phyloP scores from a whole-genome alignment of 1,284 basidiomycete genomes.

The Psilocybe mexicana region DNA sequence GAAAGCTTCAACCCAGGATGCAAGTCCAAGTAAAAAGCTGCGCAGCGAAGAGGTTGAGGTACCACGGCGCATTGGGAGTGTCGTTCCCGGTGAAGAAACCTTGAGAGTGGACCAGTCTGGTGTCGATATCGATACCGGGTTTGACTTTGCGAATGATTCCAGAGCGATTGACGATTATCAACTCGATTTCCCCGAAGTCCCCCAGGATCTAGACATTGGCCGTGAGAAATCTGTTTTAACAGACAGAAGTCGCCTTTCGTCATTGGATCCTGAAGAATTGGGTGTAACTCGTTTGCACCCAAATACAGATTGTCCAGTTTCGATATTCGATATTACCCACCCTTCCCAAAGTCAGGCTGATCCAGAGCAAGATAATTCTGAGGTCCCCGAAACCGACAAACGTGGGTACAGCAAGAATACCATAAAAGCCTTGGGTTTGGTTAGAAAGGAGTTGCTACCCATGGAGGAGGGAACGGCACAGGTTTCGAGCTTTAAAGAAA shows the following conservation, averaged over 20 bases:
- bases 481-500: constrained; percentile 70
- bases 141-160: constrained; percentile 60
- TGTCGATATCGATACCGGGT: constrained; percentile 48
- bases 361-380: constrained; percentile 40
- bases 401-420: constrained; percentile 88
- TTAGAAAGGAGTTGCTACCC: constrained; percentile 76
- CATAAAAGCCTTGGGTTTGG: constrained; percentile 82
- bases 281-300: constrained; percentile 60
- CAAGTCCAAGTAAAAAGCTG: constrained; percentile 61
- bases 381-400: constrained; percentile 42
- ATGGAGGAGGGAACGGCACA: constrained; percentile 51
- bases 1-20: constrained; percentile 52
- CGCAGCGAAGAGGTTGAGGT: constrained; percentile 67
- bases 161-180: constrained; percentile 63
- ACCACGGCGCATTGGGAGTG: constrained; percentile 62
- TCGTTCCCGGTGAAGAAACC: constrained; percentile 58
- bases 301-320: constrained; percentile 76
- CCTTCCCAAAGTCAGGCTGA: constrained; percentile 41
- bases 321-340: constrained; percentile 74
- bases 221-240: constrained; percentile 50
- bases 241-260: constrained; percentile 66
- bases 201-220: constrained; percentile 34
- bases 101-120: constrained; percentile 45
- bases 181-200: constrained; percentile 50
- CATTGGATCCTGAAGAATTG: constrained; percentile 59